Conservation (phyloP, 768 basidiomycete species). For the Termitomyces sp. region DNA sequence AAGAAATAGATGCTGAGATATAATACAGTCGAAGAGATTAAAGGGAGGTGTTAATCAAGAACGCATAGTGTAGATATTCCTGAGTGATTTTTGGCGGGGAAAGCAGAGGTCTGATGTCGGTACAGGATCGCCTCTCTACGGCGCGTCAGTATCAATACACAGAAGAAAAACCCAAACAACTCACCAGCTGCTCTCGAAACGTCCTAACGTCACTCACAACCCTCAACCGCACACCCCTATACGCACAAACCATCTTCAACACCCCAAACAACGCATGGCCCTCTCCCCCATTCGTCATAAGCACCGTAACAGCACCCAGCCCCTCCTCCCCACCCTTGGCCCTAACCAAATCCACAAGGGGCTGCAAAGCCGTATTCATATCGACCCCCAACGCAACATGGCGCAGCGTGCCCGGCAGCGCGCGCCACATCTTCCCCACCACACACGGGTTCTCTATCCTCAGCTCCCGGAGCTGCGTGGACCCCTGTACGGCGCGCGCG, state of each 20-base stretch:
- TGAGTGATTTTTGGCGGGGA: slow-evolving; percentile 21
- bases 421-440: slow-evolving; percentile 44
- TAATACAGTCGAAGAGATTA: no score
- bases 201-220: slow-evolving; percentile 48
- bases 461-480: slow-evolving; percentile 51
- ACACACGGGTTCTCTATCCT: slow-evolving; percentile 54
- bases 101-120: slow-evolving; percentile 6
- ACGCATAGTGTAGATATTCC: slow-evolving; percentile 19
- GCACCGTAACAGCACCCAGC: slow-evolving; percentile 50
- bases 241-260: slow-evolving; percentile 65
- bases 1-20: no score
- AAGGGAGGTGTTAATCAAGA: background rate
- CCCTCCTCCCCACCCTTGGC: slow-evolving; percentile 19
- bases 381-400: slow-evolving; percentile 64
- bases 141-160: background rate
- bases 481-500: slow-evolving; percentile 44
- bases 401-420: slow-evolving; percentile 47
- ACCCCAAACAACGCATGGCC: slow-evolving; percentile 48
- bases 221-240: slow-evolving; percentile 54
- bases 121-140: slow-evolving; percentile 22
- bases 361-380: slow-evolving; percentile 50
- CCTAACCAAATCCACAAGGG: slow-evolving; percentile 56
- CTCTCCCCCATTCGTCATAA: slow-evolving; percentile 52
- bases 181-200: slow-evolving; percentile 53
- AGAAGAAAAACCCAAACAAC: slow-evolving; percentile 23